Base-by-base conservation (phyloP, 495 filamentous ascomycete species). In the Aspergillus indologenus region DNA sequence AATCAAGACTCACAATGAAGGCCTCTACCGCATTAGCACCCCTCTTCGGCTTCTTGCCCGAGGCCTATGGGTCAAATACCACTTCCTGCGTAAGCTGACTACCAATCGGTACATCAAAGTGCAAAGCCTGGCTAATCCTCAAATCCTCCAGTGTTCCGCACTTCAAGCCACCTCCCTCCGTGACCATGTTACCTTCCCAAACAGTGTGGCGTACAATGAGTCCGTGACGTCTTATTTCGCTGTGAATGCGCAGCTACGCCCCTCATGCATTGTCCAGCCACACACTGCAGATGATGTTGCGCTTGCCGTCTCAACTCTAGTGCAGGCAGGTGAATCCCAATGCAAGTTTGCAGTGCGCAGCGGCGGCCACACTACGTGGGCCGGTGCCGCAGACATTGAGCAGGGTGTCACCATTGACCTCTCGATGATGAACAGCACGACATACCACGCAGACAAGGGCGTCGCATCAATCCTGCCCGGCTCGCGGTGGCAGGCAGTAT, bases 381-480 rank as follows among this genome's bases (percentile, higher is more conserved):
- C 60, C 5, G 66, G 67, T 9, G 64, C 63, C 0, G 75, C 69
- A 57, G 79, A 76, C 58, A 74, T 79, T 49, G 62, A 62, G 1
- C 63, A 72, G 24, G 82, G 80, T 1, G 74, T 83, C 7, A 81
- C 79, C 0, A 79, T 85, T 53, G 82, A 85, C 60, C 65, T 85
- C 9, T 69, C 62, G 22, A 58, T 60, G n/a, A 69, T 85, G 65
- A 79, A 76, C 54, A 54, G 60, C 21, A 68, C 73, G 12, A 69
- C 54, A 9, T 80, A 80, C 59, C 61, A 81, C 58, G 31, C 61
- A 5, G 45, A 70, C n/a, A 61, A 64, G 5, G 68, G 71, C 9
- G 62, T 70, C 17, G 76, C 73, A 0, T 67, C 62, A 8, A 68
- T 85, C 20, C 66, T 73, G 0, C 67, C 80, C 15, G 82, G 81